phyloP scores from a whole-genome alignment of 2,329 filamentous ascomycete genomes.

The Penicillium sp. region DNA sequence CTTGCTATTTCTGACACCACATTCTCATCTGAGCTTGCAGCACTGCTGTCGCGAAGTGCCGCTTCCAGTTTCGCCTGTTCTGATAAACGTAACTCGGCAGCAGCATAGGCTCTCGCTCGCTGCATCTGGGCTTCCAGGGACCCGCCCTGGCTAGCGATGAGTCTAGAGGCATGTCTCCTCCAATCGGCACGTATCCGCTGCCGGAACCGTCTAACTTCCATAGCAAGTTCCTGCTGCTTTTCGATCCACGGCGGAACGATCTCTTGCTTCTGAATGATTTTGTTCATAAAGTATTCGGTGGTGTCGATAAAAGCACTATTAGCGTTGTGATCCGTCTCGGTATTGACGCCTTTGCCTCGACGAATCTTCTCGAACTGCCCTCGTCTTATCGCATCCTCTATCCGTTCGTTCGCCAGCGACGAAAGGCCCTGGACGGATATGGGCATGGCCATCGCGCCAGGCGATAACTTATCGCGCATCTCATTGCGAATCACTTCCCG shows the following conservation, averaged over 20 bases:
- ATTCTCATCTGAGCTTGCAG: neutral
- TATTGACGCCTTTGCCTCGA: constrained; percentile 70
- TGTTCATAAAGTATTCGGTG: constrained; percentile 97
- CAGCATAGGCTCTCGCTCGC: constrained; percentile 71
- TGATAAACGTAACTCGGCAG: constrained; percentile 61
- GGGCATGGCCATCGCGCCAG: constrained; percentile 70
- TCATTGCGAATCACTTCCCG: constrained; percentile 69
- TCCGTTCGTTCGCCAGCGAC: constrained; percentile 83
- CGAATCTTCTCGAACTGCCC: constrained; percentile 87
- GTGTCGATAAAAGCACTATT: constrained; percentile 91
- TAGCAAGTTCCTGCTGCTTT: constrained; percentile 87
- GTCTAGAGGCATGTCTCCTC: constrained; percentile 76
- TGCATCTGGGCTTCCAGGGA: constrained; percentile 70
- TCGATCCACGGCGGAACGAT: constrained; percentile 98
- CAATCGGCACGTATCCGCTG: constrained; percentile 75
- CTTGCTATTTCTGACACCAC: constrained; percentile 20
- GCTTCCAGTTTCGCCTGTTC: constrained; percentile 26
- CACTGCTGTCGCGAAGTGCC: constrained; percentile 18
- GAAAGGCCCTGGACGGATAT: constrained; percentile 75
- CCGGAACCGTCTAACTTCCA: constrained; percentile 69
- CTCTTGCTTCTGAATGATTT: constrained; percentile 95
- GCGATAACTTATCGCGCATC: constrained; percentile 77
- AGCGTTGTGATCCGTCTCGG: constrained; percentile 74
- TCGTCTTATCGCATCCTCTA: constrained; percentile 88
- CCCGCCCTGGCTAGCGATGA: constrained; percentile 76